Conservation (phyloP, 805 yeast species). For the Groenewaldozyma tartarivorans region DNA sequence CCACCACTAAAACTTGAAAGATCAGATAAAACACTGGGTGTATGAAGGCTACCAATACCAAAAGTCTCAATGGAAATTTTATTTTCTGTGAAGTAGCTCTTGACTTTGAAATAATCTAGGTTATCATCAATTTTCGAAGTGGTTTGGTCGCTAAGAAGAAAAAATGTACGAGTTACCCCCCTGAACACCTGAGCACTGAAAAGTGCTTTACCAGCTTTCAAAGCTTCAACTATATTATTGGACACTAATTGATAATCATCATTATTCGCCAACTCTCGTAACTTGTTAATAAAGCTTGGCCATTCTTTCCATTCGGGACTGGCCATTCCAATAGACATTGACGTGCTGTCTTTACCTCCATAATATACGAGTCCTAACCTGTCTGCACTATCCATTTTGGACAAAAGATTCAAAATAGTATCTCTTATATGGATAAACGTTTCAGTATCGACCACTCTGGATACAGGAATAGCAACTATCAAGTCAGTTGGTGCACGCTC, state of each 20-base stretch:
- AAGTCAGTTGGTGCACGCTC: constrained; percentile 8
- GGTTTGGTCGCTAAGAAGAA: no score
- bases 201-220: constrained; percentile 1
- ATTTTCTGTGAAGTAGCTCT: no score
- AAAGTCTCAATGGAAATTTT: constrained; percentile 15
- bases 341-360: not conserved
- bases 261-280: not conserved
- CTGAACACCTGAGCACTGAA: constrained; percentile 2
- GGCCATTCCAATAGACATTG: constrained; percentile 5
- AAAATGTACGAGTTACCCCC: no score
- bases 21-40: constrained; percentile 12
- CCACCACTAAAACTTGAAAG: constrained; percentile 13
- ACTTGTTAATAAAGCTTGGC: constrained; percentile 3
- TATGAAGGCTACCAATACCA: constrained; percentile 17
- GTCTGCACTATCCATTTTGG: constrained; percentile 9
- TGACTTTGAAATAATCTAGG: no score
- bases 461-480: constrained; percentile 11
- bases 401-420: constrained; percentile 3
- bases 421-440: constrained; percentile 1
- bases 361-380: constrained; percentile 12
- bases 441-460: constrained; percentile 7
- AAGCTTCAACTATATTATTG: constrained; percentile 9
- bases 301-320: constrained; percentile 6
- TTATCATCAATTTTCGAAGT: no score
- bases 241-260: not conserved